phyloP scores from a whole-genome alignment of 441 rosid species.

The Populus hybrid region DNA sequence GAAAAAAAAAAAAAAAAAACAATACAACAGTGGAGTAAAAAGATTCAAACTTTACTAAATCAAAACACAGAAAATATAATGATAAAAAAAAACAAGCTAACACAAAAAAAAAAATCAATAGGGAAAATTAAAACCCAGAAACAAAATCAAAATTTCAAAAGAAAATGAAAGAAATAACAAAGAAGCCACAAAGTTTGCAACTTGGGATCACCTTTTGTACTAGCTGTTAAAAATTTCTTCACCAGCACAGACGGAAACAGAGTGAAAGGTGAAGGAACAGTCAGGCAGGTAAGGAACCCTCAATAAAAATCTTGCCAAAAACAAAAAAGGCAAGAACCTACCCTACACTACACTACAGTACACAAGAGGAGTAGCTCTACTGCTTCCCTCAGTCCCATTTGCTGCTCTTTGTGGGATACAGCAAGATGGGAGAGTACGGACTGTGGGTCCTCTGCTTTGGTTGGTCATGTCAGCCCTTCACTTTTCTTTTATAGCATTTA shows the following conservation, averaged over 20 bases:
- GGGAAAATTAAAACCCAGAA: slow-evolving; percentile 1
- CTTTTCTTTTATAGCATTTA: neutral
- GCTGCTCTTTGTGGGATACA: slow-evolving; percentile 8
- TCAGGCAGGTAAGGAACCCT: neutral
- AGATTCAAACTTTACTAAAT: slow-evolving; percentile 19
- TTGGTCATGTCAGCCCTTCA: slow-evolving; percentile 6
- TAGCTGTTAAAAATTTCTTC: neutral
- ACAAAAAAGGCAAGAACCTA: neutral
- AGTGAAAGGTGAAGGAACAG: neutral
- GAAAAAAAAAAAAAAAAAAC: slow-evolving; percentile 24
- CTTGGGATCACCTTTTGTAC: neutral
- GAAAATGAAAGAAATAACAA: neutral
- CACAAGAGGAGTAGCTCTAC: neutral
- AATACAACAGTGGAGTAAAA: slow-evolving; percentile 39
- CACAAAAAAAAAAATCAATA: slow-evolving; percentile 2
- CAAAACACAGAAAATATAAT: slow-evolving; percentile 4
- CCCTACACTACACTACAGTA: neutral
- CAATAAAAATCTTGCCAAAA: neutral
- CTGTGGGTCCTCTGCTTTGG: neutral
- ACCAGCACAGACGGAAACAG: neutral
- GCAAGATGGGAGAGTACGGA: neutral
- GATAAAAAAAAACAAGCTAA: neutral
- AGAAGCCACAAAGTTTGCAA: neutral
- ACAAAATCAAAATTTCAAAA: neutral
- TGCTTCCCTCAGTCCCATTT: neutral